phyloP scores from a whole-genome alignment of 2,329 filamentous ascomycete genomes.

The Didymella glomerata region DNA sequence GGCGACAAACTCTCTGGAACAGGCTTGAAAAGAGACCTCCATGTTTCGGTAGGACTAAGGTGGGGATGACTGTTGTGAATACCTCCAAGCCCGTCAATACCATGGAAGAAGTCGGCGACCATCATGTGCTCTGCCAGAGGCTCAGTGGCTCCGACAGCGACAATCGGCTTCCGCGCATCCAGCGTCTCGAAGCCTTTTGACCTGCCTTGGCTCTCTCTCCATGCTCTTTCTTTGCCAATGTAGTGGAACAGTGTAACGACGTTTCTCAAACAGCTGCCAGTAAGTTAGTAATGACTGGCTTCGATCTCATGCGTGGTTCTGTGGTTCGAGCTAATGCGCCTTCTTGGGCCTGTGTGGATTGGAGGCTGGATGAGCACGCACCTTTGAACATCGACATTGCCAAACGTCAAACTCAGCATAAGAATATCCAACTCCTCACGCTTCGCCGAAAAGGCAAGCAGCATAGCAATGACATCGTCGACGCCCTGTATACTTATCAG shows the following conservation, averaged over 20 bases:
- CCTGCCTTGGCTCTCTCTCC: conserved; percentile 75
- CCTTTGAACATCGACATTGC: conserved; percentile 89
- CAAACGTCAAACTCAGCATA: conserved; percentile 89
- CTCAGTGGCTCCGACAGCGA: conserved; percentile 86
- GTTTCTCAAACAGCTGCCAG: conserved; percentile 81
- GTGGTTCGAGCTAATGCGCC: neutral
- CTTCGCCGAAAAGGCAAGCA: conserved; percentile 82
- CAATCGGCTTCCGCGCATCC: conserved; percentile 76
- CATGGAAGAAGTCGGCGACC: conserved; percentile 75
- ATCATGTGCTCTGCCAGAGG: conserved; percentile 84
- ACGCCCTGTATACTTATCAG: conserved; percentile 66
- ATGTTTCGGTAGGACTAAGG: conserved; percentile 57
- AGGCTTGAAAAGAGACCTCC: conserved; percentile 56
- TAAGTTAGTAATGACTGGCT: neutral
- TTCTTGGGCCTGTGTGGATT: neutral
- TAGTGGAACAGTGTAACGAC: conserved; percentile 90
- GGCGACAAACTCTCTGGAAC: conserved; percentile 42
- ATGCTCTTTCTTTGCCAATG: conserved; percentile 85
- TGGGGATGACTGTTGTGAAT: conserved; percentile 60
- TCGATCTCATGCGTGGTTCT: neutral
- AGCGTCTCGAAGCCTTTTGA: conserved; percentile 77
- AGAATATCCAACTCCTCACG: conserved; percentile 86
- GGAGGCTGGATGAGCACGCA: conserved; percentile 22
- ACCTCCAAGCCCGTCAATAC: conserved; percentile 59
- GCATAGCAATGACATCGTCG: conserved; percentile 88